Percentiles rank a stretch among this genome's conserved stretches.
Evolutionary conservation across 805 yeast genomes (phyloP).

Genomic region (Torulaspora franciscae): DNA sequence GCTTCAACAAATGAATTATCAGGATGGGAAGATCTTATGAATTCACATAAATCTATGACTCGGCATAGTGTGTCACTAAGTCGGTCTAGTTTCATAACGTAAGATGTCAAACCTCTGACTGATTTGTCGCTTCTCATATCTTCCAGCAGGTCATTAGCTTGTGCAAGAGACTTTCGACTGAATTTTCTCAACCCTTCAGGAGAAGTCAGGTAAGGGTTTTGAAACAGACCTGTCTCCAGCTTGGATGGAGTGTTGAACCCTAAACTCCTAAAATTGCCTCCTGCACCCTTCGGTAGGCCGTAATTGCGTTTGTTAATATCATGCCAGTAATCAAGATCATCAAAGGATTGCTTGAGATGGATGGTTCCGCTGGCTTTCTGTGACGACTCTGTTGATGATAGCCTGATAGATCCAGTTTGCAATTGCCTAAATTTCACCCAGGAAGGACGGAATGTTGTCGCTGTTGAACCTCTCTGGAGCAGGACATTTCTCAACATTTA

Average conservation of each 20-base stretch:
- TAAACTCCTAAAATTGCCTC: conserved; percentile 8
- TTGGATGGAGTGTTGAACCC: conserved; percentile 7
- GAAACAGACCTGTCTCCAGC: conserved; percentile 59
- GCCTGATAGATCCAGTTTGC: conserved; percentile 1
- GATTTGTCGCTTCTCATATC: conserved; percentile 48
- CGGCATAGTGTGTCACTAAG: conserved; percentile 84
- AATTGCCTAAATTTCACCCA: neutral
- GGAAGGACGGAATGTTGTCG: neutral
- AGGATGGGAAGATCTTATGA: conserved; percentile 86
- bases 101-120: conserved; percentile 42
- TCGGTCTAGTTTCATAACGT: conserved; percentile 68
- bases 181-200: conserved; percentile 70
- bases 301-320: conserved; percentile 41
- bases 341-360: conserved; percentile 44
- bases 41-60: conserved; percentile 91
- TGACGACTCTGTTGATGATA: neutral
- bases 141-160: conserved; percentile 59
- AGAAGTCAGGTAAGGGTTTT: conserved; percentile 60
- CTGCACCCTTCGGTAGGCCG: conserved; percentile 5
- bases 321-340: conserved; percentile 54
- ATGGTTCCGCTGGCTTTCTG: neutral
- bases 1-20: conserved; percentile 61
- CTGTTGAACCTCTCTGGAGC: neutral
- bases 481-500: neutral
- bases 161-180: conserved; percentile 55